Evolutionary conservation across 2,329 filamentous ascomycete species (phyloP).

Genomic region (Triangularia verruculosa): DNA sequence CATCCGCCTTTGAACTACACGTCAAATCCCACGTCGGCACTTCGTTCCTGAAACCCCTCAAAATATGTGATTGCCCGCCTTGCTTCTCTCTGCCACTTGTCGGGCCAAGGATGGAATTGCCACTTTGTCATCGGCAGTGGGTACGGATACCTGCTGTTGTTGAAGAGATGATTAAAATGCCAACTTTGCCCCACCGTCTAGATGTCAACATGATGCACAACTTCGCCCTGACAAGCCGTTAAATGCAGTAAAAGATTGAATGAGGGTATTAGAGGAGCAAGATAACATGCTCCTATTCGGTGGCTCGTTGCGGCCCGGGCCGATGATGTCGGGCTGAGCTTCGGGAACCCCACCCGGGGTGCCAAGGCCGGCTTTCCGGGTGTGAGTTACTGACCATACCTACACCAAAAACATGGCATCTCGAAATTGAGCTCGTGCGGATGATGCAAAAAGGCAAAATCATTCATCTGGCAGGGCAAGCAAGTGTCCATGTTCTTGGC

Average conservation of each 20-base stretch:
- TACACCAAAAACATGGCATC: too few relatives aligned
- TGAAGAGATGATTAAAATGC: background rate
- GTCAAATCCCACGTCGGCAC: slow-evolving; percentile 5
- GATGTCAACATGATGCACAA: background rate
- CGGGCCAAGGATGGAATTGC: background rate
- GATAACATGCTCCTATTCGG: background rate
- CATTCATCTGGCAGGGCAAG: background rate
- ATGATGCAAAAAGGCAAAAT: background rate
- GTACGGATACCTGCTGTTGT: background rate
- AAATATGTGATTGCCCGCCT: background rate
- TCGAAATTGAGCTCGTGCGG: too few relatives aligned
- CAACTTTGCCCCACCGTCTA: background rate
- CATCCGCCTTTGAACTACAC: background rate
- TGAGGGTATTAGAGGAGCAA: too few relatives aligned
- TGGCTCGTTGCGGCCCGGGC: background rate
- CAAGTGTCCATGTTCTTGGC: background rate
- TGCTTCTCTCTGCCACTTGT: too few relatives aligned
- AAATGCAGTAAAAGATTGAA: too few relatives aligned
- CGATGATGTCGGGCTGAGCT: background rate
- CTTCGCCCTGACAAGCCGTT: too few relatives aligned
- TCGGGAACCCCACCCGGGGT: background rate
- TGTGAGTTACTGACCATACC: too few relatives aligned
- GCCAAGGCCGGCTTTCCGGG: background rate
- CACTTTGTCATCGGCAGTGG: background rate
- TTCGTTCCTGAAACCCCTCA: background rate